Conservation (phyloP, 1,284 basidiomycete species). For the Mixia osmundae region DNA sequence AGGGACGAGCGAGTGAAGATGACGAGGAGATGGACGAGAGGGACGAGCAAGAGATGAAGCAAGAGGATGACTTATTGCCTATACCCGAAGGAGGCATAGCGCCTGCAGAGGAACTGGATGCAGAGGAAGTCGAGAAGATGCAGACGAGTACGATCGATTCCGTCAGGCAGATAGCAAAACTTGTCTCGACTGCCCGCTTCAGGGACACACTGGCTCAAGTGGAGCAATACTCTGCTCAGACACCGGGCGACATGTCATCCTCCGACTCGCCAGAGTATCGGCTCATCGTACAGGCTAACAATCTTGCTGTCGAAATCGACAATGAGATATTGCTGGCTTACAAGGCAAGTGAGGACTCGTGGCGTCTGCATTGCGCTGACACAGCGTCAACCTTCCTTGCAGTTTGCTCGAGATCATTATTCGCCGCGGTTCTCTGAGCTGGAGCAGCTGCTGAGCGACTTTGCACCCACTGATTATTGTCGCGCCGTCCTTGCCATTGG, state of each 20-base stretch:
- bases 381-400: neutral
- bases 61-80: constrained; percentile 26
- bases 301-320: constrained; percentile 91
- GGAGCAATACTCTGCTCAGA: constrained; percentile 52
- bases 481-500: constrained; percentile 68
- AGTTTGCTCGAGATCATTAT: constrained; percentile 98
- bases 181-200: constrained; percentile 68
- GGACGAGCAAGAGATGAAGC: constrained; percentile 14
- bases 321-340: constrained; percentile 94
- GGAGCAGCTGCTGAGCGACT: constrained; percentile 71
- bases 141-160: constrained; percentile 61
- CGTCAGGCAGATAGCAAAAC: constrained; percentile 61
- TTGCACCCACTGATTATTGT: constrained; percentile 71
- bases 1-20: constrained; percentile 18
- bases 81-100: constrained; percentile 70
- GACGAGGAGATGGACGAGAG: constrained; percentile 19
- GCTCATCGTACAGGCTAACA: constrained; percentile 91
- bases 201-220: constrained; percentile 73
- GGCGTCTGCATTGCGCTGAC: neutral
- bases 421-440: constrained; percentile 87
- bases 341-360: constrained; percentile 35
- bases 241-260: constrained; percentile 42
- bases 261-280: constrained; percentile 90
- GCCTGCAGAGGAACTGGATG: constrained; percentile 80
- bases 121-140: constrained; percentile 76